Base-by-base conservation (phyloP, 2,329 filamentous ascomycete genomes). In the Leptographium wingfieldii region DNA sequence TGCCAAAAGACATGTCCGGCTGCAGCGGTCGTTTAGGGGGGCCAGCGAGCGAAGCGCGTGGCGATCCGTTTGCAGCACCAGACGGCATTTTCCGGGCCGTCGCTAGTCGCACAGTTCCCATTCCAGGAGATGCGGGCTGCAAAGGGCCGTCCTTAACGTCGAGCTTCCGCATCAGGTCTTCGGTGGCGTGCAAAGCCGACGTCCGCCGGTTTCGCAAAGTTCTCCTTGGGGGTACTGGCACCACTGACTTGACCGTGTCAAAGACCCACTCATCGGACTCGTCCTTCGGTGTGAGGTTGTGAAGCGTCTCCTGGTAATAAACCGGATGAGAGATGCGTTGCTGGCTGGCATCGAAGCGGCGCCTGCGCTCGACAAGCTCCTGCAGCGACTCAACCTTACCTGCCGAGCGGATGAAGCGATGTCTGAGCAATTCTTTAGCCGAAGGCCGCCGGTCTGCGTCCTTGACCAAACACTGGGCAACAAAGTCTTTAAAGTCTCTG, bases 231-330 rank as follows among this genome's bases (percentile, higher is more conserved):
- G 81, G 76, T 61, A 76, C 81, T 4, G 82, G 78, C 4, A 76
- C 79, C 38, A 86, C 77, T 0, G 88, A 90, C 71, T 89, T 94
- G 69, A 97, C 85, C 0, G 92, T 97, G 68, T 96, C 92, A 69
- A 97, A 97, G 2, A 95, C 87, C 92, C 92, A 97, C 64, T 89
- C 92, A 64, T 96, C 90, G 19, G 88, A 79, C 5, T 91, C 86
- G 46, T 82, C 77, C 65, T 78, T 83, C 2, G 82, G 79, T 2
- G 81, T 79, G 59, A 95, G 81, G 10, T 82, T 85, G 66, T 87
- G 83, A 56, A 97, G 77, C 3, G 92, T 96, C 74, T 97, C 92
- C 67, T 96, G 92, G 72, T 97, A 97, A 73, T 92, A 95, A 67
- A 88, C 88, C 1, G 87, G 81, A 67, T 90, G 87, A 60, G 80